Conservation (phyloP, 768 basidiomycete species). For the Amanita muscaria region DNA sequence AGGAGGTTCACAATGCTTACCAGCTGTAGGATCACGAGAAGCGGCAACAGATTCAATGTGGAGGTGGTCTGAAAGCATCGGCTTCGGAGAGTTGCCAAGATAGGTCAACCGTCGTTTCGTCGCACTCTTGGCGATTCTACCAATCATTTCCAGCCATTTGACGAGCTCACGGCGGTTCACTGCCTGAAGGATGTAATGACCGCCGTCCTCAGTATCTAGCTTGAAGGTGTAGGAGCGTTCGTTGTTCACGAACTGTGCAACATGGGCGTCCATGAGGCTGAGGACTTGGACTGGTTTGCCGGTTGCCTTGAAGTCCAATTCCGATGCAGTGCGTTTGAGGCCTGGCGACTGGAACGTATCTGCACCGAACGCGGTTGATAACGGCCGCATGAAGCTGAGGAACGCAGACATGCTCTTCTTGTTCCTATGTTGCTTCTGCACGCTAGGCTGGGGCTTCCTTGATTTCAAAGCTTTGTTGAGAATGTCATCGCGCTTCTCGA, state of each 20-base stretch:
- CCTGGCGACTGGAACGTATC: slow-evolving; percentile 38
- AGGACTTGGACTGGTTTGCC: slow-evolving; percentile 71
- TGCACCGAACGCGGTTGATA: slow-evolving; percentile 76
- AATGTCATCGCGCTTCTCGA: slow-evolving; percentile 68
- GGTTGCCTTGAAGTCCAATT: slow-evolving; percentile 66
- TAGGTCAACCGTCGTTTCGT: slow-evolving; percentile 78
- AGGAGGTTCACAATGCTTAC: slow-evolving; percentile 30
- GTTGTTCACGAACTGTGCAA: slow-evolving; percentile 66
- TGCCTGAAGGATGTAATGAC: slow-evolving; percentile 73
- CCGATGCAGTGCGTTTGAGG: slow-evolving; percentile 53
- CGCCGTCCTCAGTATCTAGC: slow-evolving; percentile 81
- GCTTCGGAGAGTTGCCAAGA: slow-evolving; percentile 66
- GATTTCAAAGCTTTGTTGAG: slow-evolving; percentile 70
- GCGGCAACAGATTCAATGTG: slow-evolving; percentile 48
- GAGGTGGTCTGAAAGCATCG: slow-evolving; percentile 66
- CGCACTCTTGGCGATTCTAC: slow-evolving; percentile 59
- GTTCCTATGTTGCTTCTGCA: slow-evolving; percentile 69
- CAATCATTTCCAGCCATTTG: slow-evolving; percentile 72
- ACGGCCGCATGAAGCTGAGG: slow-evolving; percentile 81
- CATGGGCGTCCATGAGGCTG: slow-evolving; percentile 63
- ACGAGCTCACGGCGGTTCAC: slow-evolving; percentile 60
- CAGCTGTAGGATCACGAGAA: slow-evolving; percentile 67
- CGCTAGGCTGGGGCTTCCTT: slow-evolving; percentile 33
- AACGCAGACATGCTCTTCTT: slow-evolving; percentile 87
- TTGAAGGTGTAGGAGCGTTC: slow-evolving; percentile 79